These are phyloP conservation scores for Cystobasidiaceae sp. DNA, from an alignment of 1,284 basidiomycete genomes.

Conservation along the genomic window DNA sequence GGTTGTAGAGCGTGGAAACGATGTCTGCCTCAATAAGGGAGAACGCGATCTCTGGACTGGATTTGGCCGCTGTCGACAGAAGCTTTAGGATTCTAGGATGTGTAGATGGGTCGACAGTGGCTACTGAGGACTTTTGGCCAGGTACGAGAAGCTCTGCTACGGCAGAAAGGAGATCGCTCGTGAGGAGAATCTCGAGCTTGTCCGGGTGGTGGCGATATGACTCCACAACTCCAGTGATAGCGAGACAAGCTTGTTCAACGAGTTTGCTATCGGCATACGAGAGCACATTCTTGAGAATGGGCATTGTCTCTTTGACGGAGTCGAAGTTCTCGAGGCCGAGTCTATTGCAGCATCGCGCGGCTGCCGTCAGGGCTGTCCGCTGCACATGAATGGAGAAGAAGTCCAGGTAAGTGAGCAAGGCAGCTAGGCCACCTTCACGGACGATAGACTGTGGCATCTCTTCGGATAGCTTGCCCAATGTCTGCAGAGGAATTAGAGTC, in stretches of 20 bases:
- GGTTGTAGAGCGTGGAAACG: conserved; percentile 83
- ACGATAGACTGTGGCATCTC: conserved; percentile 92
- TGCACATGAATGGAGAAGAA: conserved; percentile 97
- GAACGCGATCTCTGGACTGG: conserved; percentile 78
- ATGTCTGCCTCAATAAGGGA: conserved; percentile 82
- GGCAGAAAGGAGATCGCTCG: conserved; percentile 72
- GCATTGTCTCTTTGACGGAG: conserved; percentile 83
- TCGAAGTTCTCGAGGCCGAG: conserved; percentile 76
- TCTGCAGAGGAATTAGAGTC: conserved; percentile 57
- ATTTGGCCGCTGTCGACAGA: conserved; percentile 73
- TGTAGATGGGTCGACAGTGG: conserved; percentile 76
- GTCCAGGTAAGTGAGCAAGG: conserved; percentile 85
- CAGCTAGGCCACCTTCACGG: conserved; percentile 82
- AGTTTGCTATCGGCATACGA: conserved; percentile 85
- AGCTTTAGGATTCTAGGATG: conserved; percentile 80
- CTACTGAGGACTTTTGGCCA: conserved; percentile 58
- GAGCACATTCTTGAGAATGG: conserved; percentile 83
- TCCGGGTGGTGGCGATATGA: conserved; percentile 74
- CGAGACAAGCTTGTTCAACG: conserved; percentile 87
- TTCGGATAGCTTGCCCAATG: conserved; percentile 92
- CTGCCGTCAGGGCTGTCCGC: conserved; percentile 89
- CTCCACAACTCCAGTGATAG: conserved; percentile 85
- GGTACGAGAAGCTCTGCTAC: conserved; percentile 80
- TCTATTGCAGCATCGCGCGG: conserved; percentile 89
- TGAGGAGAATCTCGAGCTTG: conserved; percentile 77